Evolutionary conservation across 2,329 filamentous ascomycete genomes (phyloP).

Genomic region (Stachybotrys chartarum): DNA sequence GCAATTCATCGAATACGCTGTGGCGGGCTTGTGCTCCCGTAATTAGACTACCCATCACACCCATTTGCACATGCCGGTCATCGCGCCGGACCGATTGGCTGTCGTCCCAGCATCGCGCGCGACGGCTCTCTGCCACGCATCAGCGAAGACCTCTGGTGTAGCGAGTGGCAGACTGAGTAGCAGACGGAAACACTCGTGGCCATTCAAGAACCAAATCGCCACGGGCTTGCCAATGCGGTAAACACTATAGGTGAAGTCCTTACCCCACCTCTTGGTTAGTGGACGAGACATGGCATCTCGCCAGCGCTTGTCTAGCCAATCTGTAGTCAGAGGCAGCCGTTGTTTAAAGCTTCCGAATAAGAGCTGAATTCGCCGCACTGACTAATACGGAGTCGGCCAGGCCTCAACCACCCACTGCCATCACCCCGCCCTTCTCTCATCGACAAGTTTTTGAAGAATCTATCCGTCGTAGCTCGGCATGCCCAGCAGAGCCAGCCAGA

Average conservation of each 20-base stretch:
- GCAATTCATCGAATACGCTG: too few species aligned
- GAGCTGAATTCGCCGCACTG: neutral
- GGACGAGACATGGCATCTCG: neutral
- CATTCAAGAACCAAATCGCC: too few species aligned
- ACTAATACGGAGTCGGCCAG: neutral
- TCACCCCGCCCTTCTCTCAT: neutral
- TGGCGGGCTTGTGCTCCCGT: neutral
- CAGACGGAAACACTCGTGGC: too few species aligned
- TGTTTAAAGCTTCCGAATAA: neutral
- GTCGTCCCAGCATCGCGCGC: neutral
- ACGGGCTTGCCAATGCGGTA: neutral
- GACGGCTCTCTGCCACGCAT: neutral
- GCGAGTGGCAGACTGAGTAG: too few species aligned
- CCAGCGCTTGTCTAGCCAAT: too few species aligned
- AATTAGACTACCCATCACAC: neutral
- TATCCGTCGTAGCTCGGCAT: too few species aligned
- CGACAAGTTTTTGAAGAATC: neutral
- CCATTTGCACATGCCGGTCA: neutral
- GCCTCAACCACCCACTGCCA: neutral
- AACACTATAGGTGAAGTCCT: neutral
- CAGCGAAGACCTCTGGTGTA: neutral
- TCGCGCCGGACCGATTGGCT: neutral
- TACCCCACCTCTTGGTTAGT: neutral
- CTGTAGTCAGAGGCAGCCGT: neutral
- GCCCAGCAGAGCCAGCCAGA: too few species aligned